These are phyloP conservation scores for Neocucurbitaria cava DNA, from an alignment of 2,329 filamentous ascomycete genomes.

Conservation along the genomic window DNA sequence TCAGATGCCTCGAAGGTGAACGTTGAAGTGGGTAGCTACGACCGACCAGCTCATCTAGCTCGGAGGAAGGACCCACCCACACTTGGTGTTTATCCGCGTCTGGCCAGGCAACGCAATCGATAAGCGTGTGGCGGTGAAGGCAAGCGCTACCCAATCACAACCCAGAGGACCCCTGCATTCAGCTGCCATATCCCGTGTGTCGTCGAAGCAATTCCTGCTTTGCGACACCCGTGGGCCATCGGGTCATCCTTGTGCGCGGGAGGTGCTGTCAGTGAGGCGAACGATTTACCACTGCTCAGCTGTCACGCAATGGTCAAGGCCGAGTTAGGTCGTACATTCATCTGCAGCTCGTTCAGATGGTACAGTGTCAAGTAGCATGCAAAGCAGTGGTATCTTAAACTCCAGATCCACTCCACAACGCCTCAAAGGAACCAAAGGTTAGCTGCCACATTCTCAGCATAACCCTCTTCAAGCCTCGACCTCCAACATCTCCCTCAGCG, in stretches of 20 bases:
- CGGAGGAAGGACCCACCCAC: conserved; percentile 21
- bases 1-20: conserved; percentile 14
- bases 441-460: not conserved
- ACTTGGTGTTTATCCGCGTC: conserved; percentile 24
- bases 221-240: conserved; percentile 4
- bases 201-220: conserved; percentile 10
- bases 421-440: conserved; percentile 1
- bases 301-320: not conserved
- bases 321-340: not conserved
- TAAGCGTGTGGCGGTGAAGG: conserved; percentile 30
- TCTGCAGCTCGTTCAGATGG: not conserved
- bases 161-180: conserved; percentile 12
- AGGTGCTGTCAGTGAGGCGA: conserved; percentile 17
- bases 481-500: conserved; percentile 68
- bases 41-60: conserved; percentile 30
- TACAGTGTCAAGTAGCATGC: not conserved
- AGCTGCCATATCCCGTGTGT: conserved; percentile 17
- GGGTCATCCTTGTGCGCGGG: conserved; percentile 5
- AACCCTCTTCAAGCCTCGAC: conserved; percentile 46
- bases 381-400: not conserved
- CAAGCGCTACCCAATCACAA: conserved; percentile 23
- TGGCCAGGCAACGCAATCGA: conserved; percentile 36
- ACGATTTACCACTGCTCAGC: not conserved
- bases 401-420: conserved; percentile 8
- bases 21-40: conserved; percentile 23